These are phyloP conservation scores for Mycosphaerella sp. DNA, from an alignment of 2,329 filamentous ascomycete genomes.

Conservation along the genomic window DNA sequence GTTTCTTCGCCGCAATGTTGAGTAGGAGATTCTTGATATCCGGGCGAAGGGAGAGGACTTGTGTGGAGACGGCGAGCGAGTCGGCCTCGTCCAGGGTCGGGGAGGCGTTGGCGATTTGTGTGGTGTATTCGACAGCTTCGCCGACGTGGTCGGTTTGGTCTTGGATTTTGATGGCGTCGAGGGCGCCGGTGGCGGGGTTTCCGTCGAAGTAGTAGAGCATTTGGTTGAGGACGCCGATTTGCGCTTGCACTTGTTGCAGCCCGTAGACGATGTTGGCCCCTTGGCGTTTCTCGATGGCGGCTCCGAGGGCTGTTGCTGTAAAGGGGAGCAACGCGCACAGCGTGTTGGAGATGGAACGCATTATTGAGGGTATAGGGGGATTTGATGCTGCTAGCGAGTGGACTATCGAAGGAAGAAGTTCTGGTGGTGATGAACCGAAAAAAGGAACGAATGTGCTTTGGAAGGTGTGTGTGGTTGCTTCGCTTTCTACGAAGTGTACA, in stretches of 20 bases:
- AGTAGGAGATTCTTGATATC: background rate
- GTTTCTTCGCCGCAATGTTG: background rate
- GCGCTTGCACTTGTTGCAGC: background rate
- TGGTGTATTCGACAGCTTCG: background rate
- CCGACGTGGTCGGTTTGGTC: constrained; percentile 3
- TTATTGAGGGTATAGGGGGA: background rate
- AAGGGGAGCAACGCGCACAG: background rate
- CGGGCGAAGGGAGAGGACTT: constrained; percentile 1
- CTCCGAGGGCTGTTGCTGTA: background rate
- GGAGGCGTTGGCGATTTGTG: background rate
- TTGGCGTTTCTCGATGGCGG: background rate
- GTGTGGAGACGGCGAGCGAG: constrained; percentile 1
- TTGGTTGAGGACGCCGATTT: background rate
- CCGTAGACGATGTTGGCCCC: constrained; percentile 1
- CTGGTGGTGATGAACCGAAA: too few species aligned
- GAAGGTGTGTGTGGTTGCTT: too few species aligned
- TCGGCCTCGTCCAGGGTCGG: background rate
- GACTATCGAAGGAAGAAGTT: too few species aligned
- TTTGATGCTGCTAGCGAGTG: background rate
- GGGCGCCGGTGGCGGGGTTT: background rate
- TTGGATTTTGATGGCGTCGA: constrained; percentile 3
- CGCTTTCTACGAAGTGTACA: too few species aligned
- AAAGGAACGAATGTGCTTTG: too few species aligned
- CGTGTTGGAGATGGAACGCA: background rate
- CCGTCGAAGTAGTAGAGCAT: background rate